Evolutionary conservation across 768 basidiomycete species (phyloP).

Genomic region (Rhodotorula kratochvilovae): DNA sequence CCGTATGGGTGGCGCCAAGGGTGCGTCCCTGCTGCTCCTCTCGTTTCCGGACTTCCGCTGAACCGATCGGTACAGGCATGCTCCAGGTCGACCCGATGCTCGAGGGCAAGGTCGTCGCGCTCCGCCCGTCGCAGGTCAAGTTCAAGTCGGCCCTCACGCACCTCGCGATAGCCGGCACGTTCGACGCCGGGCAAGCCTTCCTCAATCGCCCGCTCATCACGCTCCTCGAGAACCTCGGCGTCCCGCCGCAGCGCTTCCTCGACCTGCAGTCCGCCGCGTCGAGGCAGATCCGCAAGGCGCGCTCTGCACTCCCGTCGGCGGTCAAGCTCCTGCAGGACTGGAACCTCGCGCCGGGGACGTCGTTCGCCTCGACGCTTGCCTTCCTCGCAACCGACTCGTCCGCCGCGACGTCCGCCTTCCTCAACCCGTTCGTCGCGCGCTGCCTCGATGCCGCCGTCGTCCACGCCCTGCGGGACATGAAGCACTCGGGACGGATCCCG

Average conservation of each 20-base stretch:
- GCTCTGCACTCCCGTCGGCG: not conserved
- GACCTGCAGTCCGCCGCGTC: conserved; percentile 61
- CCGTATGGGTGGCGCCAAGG: conserved; percentile 16
- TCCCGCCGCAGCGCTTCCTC: conserved; percentile 58
- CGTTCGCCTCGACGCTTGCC: conserved; percentile 57
- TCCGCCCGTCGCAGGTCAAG: conserved; percentile 66
- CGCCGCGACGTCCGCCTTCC: conserved; percentile 45
- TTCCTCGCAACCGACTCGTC: conserved; percentile 50
- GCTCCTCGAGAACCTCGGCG: conserved; percentile 64
- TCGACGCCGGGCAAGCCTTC: not conserved
- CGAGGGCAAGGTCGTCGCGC: conserved; percentile 53
- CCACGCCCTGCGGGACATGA: conserved; percentile 67
- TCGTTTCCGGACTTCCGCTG: too few species aligned
- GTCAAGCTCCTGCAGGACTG: conserved; percentile 6
- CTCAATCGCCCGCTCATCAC: conserved; percentile 28
- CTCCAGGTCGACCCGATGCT: conserved; percentile 58
- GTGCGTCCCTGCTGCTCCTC: not conserved
- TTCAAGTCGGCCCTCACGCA: conserved; percentile 52
- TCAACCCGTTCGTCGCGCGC: conserved; percentile 55
- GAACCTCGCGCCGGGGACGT: conserved; percentile 49
- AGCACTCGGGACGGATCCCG: conserved; percentile 68
- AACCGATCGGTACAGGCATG: not conserved
- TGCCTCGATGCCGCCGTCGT: conserved; percentile 60
- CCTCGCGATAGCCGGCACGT: conserved; percentile 17
- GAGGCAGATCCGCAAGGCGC: conserved; percentile 51